Evolutionary conservation across 495 filamentous ascomycete species (phyloP).

Genomic region (Aspergillus biplanus): DNA sequence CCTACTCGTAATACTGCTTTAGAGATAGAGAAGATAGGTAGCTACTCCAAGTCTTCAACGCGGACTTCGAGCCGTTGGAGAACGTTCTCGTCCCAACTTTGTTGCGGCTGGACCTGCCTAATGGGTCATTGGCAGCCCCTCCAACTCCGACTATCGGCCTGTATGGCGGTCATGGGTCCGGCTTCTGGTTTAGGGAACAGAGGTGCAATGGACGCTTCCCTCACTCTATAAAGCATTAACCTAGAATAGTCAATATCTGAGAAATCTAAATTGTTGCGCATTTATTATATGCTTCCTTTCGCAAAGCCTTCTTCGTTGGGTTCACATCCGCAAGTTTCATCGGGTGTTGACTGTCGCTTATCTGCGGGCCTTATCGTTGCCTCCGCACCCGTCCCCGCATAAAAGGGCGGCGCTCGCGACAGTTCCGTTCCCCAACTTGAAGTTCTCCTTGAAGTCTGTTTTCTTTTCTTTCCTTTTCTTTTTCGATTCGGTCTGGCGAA

Average conservation of each 20-base stretch:
- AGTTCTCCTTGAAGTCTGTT: not conserved
- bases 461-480: conserved; percentile 7
- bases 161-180: conserved; percentile 13
- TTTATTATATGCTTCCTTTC: too few relatives aligned
- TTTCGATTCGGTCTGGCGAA: not conserved
- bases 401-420: conserved; percentile 23
- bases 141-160: conserved; percentile 7
- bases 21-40: conserved; percentile 5
- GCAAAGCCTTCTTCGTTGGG: too few relatives aligned
- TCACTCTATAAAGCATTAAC: not conserved
- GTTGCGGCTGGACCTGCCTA: conserved; percentile 28
- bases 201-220: not conserved
- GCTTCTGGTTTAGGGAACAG: not conserved
- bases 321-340: too few relatives aligned
- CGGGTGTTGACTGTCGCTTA: conserved; percentile 25
- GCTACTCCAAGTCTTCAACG: too few relatives aligned
- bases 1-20: not conserved
- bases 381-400: conserved; percentile 36
- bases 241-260: too few relatives aligned
- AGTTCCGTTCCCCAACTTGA: conserved; percentile 5
- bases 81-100: not conserved
- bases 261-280: too few relatives aligned
- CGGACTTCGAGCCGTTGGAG: conserved; percentile 14
- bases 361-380: conserved; percentile 31
- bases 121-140: conserved; percentile 10